Conservation (phyloP, 768 basidiomycete genomes). For the Mycena galericulata region DNA sequence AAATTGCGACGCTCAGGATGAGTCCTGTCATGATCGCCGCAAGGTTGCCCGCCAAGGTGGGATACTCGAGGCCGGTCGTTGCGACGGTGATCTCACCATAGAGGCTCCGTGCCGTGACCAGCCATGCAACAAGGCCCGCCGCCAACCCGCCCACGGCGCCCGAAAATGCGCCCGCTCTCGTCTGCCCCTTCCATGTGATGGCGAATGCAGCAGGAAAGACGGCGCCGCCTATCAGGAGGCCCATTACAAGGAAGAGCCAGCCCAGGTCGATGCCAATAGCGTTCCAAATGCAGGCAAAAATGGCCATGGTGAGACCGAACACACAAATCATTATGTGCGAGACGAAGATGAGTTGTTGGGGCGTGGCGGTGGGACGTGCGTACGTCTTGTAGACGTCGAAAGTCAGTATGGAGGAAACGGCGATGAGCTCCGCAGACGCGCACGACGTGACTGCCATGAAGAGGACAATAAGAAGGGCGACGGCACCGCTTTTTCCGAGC, state of each 20-base stretch:
- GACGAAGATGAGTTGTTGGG: slow-evolving; percentile 20
- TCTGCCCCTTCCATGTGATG: slow-evolving; percentile 47
- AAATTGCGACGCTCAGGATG: slow-evolving; percentile 12
- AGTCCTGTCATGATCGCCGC: slow-evolving; percentile 16
- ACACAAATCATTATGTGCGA: slow-evolving; percentile 23
- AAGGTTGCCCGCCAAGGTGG: slow-evolving; percentile 25
- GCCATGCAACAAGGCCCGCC: slow-evolving; percentile 51
- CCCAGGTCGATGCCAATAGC: slow-evolving; percentile 23
- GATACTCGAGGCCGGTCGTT: slow-evolving; percentile 27
- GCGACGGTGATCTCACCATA: slow-evolving; percentile 41
- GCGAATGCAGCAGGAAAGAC: slow-evolving; percentile 25
- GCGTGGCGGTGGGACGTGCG: slow-evolving; percentile 5
- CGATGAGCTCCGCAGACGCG: slow-evolving; percentile 36
- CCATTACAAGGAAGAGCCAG: slow-evolving; percentile 28
- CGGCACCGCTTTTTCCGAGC: slow-evolving; percentile 58
- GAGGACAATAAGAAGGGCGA: slow-evolving; percentile 57
- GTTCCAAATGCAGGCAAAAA: slow-evolving; percentile 21
- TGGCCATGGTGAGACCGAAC: slow-evolving; percentile 21
- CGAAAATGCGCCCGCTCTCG: slow-evolving; percentile 43
- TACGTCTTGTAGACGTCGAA: slow-evolving; percentile 40
- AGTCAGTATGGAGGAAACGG: slow-evolving; percentile 65
- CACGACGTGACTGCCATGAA: slow-evolving; percentile 42
- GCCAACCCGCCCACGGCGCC: slow-evolving; percentile 49
- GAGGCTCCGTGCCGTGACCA: slow-evolving; percentile 41
- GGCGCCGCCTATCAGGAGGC: slow-evolving; percentile 25